Conservation (phyloP, 2,329 filamentous ascomycete genomes). For the Aspergillus fischeri region DNA sequence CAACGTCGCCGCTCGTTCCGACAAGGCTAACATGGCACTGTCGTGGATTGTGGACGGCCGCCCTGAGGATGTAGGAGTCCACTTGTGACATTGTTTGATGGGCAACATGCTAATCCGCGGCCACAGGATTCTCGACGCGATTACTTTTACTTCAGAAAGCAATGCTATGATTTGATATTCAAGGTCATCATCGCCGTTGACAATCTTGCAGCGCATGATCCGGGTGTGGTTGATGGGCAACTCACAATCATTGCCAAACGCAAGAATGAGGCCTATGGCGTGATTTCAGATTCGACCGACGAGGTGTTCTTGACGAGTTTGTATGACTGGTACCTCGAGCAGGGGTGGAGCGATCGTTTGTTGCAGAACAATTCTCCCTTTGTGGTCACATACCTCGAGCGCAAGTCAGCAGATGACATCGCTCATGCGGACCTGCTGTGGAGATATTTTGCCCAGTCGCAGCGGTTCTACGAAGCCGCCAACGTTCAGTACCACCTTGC, state of each 20-base stretch:
- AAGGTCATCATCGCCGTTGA: slow-evolving; percentile 76
- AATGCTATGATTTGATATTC: slow-evolving; percentile 85
- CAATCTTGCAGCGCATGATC: slow-evolving; percentile 61
- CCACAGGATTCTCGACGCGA: slow-evolving; percentile 61
- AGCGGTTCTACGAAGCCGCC: slow-evolving; percentile 80
- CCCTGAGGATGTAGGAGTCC: slow-evolving; percentile 50
- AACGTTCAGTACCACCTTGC: slow-evolving; percentile 80
- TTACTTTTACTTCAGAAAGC: slow-evolving; percentile 66
- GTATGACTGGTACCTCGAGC: slow-evolving; percentile 95
- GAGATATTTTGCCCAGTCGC: slow-evolving; percentile 82
- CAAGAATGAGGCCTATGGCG: slow-evolving; percentile 80
- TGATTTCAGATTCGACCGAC: slow-evolving; percentile 82
- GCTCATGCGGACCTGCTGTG: slow-evolving; percentile 87
- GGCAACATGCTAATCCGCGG: slow-evolving; percentile 11
- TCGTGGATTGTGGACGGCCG: slow-evolving; percentile 83
- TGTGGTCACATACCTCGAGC: slow-evolving; percentile 79
- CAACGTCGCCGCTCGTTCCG: slow-evolving; percentile 74
- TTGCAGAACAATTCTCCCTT: slow-evolving; percentile 80
- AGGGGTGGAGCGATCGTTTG: slow-evolving; percentile 80
- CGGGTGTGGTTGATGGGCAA: slow-evolving; percentile 72
- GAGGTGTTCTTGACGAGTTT: slow-evolving; percentile 93
- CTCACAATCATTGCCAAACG: slow-evolving; percentile 72
- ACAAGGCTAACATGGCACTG: slow-evolving; percentile 80
- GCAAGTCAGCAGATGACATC: slow-evolving; percentile 67
- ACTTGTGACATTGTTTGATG: background rate